phyloP scores from a whole-genome alignment of 768 basidiomycete genomes.

The Termitomyces sp. region DNA sequence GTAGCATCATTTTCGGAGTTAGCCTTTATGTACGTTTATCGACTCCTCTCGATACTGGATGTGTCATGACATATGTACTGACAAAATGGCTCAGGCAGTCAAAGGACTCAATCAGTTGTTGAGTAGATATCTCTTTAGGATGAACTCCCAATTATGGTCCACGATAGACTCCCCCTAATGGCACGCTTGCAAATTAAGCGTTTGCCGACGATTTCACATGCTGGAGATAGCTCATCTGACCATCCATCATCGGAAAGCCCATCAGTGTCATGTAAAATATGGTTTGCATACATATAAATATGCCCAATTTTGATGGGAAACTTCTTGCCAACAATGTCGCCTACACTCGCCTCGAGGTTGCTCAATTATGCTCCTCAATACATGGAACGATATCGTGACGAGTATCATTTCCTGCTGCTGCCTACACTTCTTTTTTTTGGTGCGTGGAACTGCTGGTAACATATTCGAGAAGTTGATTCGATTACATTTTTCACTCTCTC shows the following conservation, averaged over 20 bases:
- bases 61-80: too few species aligned
- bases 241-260: too few species aligned
- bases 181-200: too few species aligned
- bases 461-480: neutral
- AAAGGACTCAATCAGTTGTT: neutral
- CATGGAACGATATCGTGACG: neutral
- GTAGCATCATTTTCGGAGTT: too few species aligned
- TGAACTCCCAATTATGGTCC: neutral
- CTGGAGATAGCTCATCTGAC: neutral
- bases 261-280: neutral
- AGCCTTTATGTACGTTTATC: too few species aligned
- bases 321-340: constrained; percentile 1
- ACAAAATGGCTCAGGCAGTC: neutral
- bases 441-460: neutral
- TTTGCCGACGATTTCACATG: constrained; percentile 4
- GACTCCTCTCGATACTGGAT: too few species aligned
- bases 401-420: neutral
- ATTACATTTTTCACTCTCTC: neutral
- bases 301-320: neutral
- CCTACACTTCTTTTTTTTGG: constrained; percentile 1
- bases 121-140: neutral
- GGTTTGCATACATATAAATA: neutral
- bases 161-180: neutral
- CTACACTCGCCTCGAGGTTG: constrained; percentile 1
- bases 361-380: neutral